Evolutionary conservation across 2,329 filamentous ascomycete genomes (phyloP), one percentile per base, ranked within the genome.

Genomic region (Calonectria pauciramosa): DNA sequence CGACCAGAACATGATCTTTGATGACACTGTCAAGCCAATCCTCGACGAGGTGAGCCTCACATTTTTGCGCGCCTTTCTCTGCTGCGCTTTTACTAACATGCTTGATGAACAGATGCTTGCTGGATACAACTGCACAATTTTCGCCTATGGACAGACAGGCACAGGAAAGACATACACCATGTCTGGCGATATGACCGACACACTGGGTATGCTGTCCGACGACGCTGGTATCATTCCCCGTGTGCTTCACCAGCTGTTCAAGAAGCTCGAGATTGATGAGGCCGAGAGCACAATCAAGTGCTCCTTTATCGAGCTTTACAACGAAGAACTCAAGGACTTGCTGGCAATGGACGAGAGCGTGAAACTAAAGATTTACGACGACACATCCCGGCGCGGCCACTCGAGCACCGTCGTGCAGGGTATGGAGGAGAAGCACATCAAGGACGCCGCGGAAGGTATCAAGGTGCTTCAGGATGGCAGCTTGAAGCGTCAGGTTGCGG

Each of bases 131-230:
- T 99, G 97, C 86, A 99, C 97, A 7, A 98, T 99, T 74, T 99
- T 99, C 81, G 97, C 97, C 41, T 99, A 99, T 84, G 97, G 97
- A 32, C 97, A 99, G 85, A 99, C 97, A 0, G 97, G 97, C 56
- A 99, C 97, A 0, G 97, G 97, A 80, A 99, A 99, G 85, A 99
- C 97, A 18, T 99, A 99, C 85, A 99, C 97, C 30, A 99, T 99
- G 97, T 98, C 96, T 0, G 97, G 97, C 70, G 96, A 99, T 84
- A 98, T 99, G 92, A 95, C 91, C 18, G 95, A 98, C 80, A 95
- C 92, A 0, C 86, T 96, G 47, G 95, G 96, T 2, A 92, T 98
- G 74, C 89, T 98, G 18, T 96, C 96, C 1, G 97, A 99, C 82
- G 94, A 93, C 49, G 97, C 97, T 34, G 97, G 97, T 80, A 99